phyloP scores from a whole-genome alignment of 1,284 basidiomycete genomes.

The Moesziomyces globuligerus region DNA sequence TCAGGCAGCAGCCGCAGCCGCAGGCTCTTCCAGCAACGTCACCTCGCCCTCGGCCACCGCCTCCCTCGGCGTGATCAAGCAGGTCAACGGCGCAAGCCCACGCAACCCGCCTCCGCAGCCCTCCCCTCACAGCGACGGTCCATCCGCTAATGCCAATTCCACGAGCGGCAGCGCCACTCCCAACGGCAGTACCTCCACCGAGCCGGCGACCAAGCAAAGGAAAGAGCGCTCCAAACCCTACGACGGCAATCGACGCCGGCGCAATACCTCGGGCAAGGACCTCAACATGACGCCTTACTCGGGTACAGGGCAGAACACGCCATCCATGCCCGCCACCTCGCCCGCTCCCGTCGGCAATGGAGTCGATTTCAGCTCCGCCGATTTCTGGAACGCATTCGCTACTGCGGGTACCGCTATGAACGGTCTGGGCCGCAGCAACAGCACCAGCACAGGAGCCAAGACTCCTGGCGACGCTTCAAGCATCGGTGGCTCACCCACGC shows the following conservation, averaged over 20 bases:
- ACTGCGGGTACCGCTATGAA: conserved; percentile 31
- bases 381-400: conserved; percentile 55
- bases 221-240: conserved; percentile 61
- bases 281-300: conserved; percentile 51
- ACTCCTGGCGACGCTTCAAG: conserved; percentile 44
- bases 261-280: conserved; percentile 44
- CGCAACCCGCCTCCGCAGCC: conserved; percentile 14
- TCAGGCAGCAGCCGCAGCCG: conserved; percentile 25
- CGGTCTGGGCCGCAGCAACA: conserved; percentile 42
- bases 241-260: conserved; percentile 47
- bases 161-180: conserved; percentile 40
- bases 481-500: conserved; percentile 29
- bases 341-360: conserved; percentile 18
- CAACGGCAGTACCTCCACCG: conserved; percentile 23
- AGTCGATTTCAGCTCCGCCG: conserved; percentile 39
- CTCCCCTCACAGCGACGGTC: conserved; percentile 19
- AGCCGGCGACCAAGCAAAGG: conserved; percentile 20
- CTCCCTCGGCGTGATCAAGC: conserved; percentile 32
- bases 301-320: conserved; percentile 45
- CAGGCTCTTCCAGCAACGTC: conserved; percentile 15
- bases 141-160: conserved; percentile 7
- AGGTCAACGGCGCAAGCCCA: conserved; percentile 33
- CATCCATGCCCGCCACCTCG: conserved; percentile 23
- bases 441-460: conserved; percentile 44
- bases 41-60: conserved; percentile 29